A percentile compares a stretch with the other conserved stretches of the same genome.
phyloP scores from a whole-genome alignment of 129 eudicot species.

The Rutidosis leptorrhynchoides region DNA sequence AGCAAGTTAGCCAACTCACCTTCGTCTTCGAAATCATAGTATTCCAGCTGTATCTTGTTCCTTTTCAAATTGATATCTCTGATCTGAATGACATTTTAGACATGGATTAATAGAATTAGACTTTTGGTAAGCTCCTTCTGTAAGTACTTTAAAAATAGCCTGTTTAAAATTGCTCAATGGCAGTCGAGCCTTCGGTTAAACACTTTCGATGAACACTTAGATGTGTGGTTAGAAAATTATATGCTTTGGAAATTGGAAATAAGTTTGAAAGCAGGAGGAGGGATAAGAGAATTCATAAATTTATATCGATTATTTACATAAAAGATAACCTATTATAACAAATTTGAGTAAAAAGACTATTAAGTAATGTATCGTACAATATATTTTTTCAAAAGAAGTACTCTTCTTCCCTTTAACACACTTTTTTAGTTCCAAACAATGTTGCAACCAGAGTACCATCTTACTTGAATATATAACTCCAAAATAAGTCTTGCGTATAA shows the following conservation, averaged over 20 bases:
- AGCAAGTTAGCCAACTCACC: constrained; percentile 32
- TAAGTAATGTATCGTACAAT: too few species aligned
- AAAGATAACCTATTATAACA: background rate
- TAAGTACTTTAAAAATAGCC: background rate
- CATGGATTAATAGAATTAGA: background rate
- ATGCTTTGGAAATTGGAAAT: background rate
- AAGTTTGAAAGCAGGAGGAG: background rate
- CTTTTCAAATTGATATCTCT: constrained; percentile 21
- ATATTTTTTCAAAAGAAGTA: background rate
- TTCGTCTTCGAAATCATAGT: constrained; percentile 42
- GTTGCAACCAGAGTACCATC: too few species aligned
- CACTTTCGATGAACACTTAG: background rate
- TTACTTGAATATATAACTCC: too few species aligned
- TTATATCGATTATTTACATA: background rate
- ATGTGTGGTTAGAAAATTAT: background rate
- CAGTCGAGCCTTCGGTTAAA: background rate
- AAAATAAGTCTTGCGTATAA: too few species aligned
- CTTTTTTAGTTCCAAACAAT: too few species aligned
- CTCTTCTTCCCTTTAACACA: background rate
- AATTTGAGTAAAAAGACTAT: background rate
- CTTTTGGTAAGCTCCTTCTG: background rate
- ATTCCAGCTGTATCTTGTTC: constrained; percentile 29
- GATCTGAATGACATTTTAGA: constrained; percentile 27
- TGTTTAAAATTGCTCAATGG: background rate
- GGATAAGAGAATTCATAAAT: background rate